Conservation (phyloP, 164 flowering plant genomes). For the Warburgia ugandensis region DNA sequence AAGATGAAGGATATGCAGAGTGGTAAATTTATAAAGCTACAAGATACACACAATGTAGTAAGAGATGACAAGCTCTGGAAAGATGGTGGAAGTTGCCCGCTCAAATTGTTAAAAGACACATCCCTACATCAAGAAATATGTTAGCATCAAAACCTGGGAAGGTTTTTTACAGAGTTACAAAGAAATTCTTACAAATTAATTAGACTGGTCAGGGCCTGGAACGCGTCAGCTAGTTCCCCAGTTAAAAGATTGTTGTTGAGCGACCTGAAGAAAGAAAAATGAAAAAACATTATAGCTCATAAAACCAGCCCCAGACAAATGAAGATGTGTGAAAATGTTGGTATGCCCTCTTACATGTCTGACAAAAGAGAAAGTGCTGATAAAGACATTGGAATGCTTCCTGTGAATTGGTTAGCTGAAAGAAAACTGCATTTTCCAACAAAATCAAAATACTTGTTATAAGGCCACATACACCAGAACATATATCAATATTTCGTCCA, state of each 20-base stretch:
- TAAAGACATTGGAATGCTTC: conserved; percentile 73
- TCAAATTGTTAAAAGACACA: conserved; percentile 69
- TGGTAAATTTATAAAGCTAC: too few species aligned
- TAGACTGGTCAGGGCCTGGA: conserved; percentile 40
- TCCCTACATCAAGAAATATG: conserved; percentile 52
- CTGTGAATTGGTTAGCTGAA: conserved; percentile 74
- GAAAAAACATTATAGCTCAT: neutral
- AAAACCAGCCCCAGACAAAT: neutral
- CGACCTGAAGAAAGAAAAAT: conserved; percentile 40
- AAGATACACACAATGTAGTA: conserved; percentile 74
- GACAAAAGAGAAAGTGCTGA: conserved; percentile 42
- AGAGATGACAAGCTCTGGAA: conserved; percentile 38
- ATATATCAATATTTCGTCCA: neutral
- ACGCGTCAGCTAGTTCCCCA: conserved; percentile 74
- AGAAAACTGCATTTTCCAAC: conserved; percentile 52
- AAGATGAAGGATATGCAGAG: neutral
- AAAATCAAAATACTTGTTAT: neutral
- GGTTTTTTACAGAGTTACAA: neutral
- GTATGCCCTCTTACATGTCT: conserved; percentile 44
- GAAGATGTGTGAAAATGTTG: too few species aligned
- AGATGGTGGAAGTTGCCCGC: conserved; percentile 69
- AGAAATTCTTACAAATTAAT: conserved; percentile 54
- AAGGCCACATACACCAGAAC: neutral
- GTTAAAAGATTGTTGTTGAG: conserved; percentile 52
- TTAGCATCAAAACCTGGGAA: conserved; percentile 1